A percentile compares a stretch with the other conserved stretches of the same genome.
Evolutionary conservation across 2,329 filamentous ascomycete species (phyloP).

Genomic region (Xylaria polymorpha): DNA sequence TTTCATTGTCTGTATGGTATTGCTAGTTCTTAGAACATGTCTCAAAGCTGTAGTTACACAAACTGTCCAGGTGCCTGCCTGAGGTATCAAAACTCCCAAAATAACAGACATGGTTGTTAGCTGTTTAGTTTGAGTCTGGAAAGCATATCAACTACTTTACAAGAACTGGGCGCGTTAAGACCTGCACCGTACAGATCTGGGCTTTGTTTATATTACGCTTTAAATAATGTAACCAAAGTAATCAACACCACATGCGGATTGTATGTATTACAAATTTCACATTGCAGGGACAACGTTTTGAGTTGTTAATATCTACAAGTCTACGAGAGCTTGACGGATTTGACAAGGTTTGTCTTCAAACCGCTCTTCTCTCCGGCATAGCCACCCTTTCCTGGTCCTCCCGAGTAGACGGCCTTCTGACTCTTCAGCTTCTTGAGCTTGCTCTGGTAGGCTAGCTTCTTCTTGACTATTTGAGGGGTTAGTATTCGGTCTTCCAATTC

Average conservation of each 20-base stretch:
- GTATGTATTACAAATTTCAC: conserved; percentile 1
- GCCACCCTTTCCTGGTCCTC: conserved; percentile 83
- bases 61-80: not conserved
- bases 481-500: conserved; percentile 5
- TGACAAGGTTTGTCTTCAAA: conserved; percentile 93
- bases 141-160: not conserved
- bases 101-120: not conserved
- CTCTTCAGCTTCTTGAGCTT: conserved; percentile 97
- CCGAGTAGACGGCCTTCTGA: conserved; percentile 87
- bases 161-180: not conserved
- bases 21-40: not conserved
- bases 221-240: not conserved
- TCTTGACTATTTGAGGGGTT: conserved; percentile 67
- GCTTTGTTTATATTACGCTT: not conserved
- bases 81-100: not conserved
- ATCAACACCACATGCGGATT: not conserved
- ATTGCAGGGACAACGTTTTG: not conserved
- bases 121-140: too few relatives aligned
- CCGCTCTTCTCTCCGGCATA: conserved; percentile 94
- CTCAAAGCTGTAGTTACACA: not conserved
- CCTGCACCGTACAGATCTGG: not conserved
- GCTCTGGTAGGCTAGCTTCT: conserved; percentile 94
- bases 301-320: conserved; percentile 21
- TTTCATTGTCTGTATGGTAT: not conserved
- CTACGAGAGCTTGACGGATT: conserved; percentile 81